Base-by-base conservation (phyloP, 2,329 filamentous ascomycete genomes). In the Myriosclerotinia duriaeana region DNA sequence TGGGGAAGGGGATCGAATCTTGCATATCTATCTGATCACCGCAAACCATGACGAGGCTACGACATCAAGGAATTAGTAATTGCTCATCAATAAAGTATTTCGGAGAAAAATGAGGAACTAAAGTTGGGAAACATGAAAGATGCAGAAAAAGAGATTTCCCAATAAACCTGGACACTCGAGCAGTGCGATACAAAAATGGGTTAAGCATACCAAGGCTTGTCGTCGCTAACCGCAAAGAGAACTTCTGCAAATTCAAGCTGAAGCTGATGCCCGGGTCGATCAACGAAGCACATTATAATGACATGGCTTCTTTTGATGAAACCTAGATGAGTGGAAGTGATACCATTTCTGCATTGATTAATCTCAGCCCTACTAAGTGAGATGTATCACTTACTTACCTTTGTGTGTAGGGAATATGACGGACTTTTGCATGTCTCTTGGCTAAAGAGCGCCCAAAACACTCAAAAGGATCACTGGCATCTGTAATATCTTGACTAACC, bases 381-480 rank as follows among this genome's bases (percentile, higher is more conserved):
- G 44, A 61, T 50, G n/a, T 36, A 30, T 50, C 22, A 50, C 65
- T 59, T 50, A 50, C 65, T 59, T 30, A 73, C 63, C 82, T 81
- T 56, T 86, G 84, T 6, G 87, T 85, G 73, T 91, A 93, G 7
- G 90, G 89, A 53, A 92, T 85, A 74, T 93, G 90, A 26, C 88
- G 85, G 68, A 93, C 81, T 76, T 81, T 82, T 3, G 82, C 78
- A 73, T 90, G 87, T 71, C 84, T 81, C 59, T 78, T 79, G 59
- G 86, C 84, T 59, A 93, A 76, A 54, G 86, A 84, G 69, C 83
- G 82, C 26, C 90, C 90, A 22, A 93, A 79, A 17, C 84, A 82
- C 76, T 93, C 89, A 73, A 93, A 93, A 0, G 90, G 90, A 74
- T 93, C 90, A 72, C 78, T 81, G 54, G 77, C 77, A 68, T 80